Evolutionary conservation across 768 basidiomycete genomes (phyloP).

Genomic region (Naganishia vaughanmartiniae): DNA sequence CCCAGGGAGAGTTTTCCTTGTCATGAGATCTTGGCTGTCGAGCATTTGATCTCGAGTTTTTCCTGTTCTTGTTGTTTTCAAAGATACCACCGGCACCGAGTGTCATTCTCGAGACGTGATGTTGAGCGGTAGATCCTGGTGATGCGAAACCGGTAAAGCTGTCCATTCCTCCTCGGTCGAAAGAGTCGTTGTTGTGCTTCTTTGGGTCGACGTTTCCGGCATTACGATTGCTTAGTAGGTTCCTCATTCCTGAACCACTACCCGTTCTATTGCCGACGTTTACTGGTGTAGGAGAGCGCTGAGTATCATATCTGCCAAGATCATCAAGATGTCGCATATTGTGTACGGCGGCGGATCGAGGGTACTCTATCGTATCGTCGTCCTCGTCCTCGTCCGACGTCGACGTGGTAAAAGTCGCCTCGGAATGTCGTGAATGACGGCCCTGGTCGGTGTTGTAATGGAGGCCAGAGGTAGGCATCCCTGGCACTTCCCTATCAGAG

Average conservation of each 20-base stretch:
- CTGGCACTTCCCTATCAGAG: not conserved
- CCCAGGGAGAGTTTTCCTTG: not conserved
- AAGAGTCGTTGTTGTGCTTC: not conserved
- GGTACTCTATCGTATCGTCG: slow-evolving; percentile 14
- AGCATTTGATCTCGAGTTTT: not conserved
- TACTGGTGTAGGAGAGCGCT: slow-evolving; percentile 6
- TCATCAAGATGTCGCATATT: slow-evolving; percentile 21
- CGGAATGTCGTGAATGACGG: not conserved
- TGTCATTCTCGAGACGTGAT: slow-evolving; percentile 85
- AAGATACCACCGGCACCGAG: slow-evolving; percentile 73
- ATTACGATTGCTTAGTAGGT: not conserved
- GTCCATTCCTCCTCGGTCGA: slow-evolving; percentile 2
- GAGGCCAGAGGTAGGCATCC: not conserved
- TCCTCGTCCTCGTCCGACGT: slow-evolving; percentile 9
- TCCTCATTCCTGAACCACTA: not conserved
- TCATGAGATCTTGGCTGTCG: not conserved
- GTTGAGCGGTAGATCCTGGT: slow-evolving; percentile 72
- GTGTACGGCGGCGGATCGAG: slow-evolving; percentile 6
- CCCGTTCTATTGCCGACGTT: not conserved
- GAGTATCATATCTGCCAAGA: slow-evolving; percentile 10
- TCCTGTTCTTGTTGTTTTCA: slow-evolving; percentile 49
- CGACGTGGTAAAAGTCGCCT: not conserved
- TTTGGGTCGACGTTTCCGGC: not conserved
- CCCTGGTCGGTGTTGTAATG: not conserved
- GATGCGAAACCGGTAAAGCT: slow-evolving; percentile 38